phyloP scores from a whole-genome alignment of 2,329 filamentous ascomycete species.

The Neocucurbitaria cava region DNA sequence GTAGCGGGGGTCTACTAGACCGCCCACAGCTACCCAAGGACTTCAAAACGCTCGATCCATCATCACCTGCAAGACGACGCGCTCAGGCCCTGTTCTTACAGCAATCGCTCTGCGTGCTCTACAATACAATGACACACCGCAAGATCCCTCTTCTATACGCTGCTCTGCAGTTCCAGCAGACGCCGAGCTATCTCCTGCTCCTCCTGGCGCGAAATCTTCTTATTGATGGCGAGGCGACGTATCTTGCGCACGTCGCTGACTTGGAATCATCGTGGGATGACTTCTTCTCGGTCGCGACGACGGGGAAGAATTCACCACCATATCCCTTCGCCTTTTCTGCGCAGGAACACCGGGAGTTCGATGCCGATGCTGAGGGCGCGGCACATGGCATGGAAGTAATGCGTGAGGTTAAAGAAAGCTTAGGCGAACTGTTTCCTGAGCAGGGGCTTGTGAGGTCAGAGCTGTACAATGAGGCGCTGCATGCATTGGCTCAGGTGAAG shows the following conservation, averaged over 20 bases:
- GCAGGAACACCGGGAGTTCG: conserved; percentile 27
- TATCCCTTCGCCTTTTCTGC: conserved; percentile 31
- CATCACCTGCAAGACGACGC: too few species aligned
- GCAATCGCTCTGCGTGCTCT: conserved; percentile 38
- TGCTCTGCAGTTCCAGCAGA: conserved; percentile 42
- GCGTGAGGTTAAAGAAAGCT: conserved; percentile 26
- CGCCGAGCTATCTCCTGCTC: conserved; percentile 34
- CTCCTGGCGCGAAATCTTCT: conserved; percentile 43
- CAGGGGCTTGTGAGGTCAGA: conserved; percentile 31
- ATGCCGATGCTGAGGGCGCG: conserved; percentile 33
- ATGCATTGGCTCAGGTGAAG: conserved; percentile 34
- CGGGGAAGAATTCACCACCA: too few species aligned
- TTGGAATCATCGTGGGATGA: conserved; percentile 34
- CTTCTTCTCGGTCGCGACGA: conserved; percentile 24
- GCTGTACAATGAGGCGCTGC: conserved; percentile 31
- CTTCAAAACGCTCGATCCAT: conserved; percentile 30
- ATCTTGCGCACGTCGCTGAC: conserved; percentile 30
- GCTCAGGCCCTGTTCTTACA: conserved; percentile 33
- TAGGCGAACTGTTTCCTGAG: conserved; percentile 36
- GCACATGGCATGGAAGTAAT: conserved; percentile 38
- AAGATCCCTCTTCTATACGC: conserved; percentile 33
- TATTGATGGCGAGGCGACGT: conserved; percentile 44
- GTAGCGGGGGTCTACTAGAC: conserved; percentile 41
- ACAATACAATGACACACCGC: conserved; percentile 32
- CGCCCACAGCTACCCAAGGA: conserved; percentile 33